phyloP scores from a whole-genome alignment of 768 basidiomycete genomes.

The Baorangia bicolor region DNA sequence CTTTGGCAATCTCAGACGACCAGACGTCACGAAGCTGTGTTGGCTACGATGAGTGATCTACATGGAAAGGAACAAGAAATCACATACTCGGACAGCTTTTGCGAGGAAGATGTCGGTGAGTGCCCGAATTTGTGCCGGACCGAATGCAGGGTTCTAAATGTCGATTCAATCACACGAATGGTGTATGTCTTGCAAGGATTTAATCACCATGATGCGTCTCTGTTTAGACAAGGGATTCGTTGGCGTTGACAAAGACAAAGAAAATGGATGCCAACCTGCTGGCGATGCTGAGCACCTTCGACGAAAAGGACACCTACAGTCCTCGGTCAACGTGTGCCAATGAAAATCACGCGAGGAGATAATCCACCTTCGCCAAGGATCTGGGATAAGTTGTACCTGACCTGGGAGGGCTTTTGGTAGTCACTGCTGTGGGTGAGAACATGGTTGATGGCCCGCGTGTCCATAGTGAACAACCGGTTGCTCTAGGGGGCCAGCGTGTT shows the following conservation, averaged over 20 bases:
- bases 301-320: conserved; percentile 47
- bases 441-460: conserved; percentile 61
- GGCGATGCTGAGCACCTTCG: conserved; percentile 39
- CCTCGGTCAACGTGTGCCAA: neutral
- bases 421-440: conserved; percentile 50
- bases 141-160: conserved; percentile 68
- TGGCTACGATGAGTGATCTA: neutral
- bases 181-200: neutral
- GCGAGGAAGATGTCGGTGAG: conserved; percentile 58
- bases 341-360: neutral
- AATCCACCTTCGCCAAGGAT: conserved; percentile 1
- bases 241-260: too few species aligned
- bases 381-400: neutral
- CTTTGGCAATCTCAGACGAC: conserved; percentile 31
- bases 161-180: neutral
- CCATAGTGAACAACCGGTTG: conserved; percentile 52
- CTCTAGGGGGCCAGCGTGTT: conserved; percentile 15
- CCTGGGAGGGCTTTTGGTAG: conserved; percentile 46
- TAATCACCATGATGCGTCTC: conserved; percentile 35
- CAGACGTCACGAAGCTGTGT: conserved; percentile 45
- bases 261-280: conserved; percentile 31
- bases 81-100: conserved; percentile 50
- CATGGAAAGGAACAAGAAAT: neutral
- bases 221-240: neutral
- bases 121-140: conserved; percentile 54